Conservation (phyloP, 768 basidiomycete species). For the Boletus bicolor region DNA sequence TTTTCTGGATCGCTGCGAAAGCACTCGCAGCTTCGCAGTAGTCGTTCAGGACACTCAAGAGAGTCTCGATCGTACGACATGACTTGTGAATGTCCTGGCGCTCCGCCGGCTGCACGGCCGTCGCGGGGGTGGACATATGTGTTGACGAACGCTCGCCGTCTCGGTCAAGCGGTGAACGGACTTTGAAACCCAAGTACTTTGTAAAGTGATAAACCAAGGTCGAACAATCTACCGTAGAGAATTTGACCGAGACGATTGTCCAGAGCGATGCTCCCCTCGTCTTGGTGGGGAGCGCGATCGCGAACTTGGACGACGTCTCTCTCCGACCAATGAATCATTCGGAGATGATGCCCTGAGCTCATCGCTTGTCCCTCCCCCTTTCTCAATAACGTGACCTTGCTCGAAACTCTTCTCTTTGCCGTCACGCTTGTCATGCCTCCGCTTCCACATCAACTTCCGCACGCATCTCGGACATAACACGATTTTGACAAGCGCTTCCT, state of each 20-base stretch:
- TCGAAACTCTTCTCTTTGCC: constrained; percentile 1
- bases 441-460: constrained; percentile 85
- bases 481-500: constrained; percentile 86
- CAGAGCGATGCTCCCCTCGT: neutral
- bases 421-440: constrained; percentile 57
- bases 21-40: constrained; percentile 70
- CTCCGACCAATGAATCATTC: neutral
- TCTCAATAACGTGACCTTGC: neutral
- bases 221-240: neutral
- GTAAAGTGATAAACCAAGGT: neutral
- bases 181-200: constrained; percentile 15
- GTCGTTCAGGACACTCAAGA: constrained; percentile 65
- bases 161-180: constrained; percentile 11
- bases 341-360: neutral
- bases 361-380: neutral
- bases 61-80: constrained; percentile 69
- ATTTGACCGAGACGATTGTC: neutral
- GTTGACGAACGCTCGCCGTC: neutral
- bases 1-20: constrained; percentile 67
- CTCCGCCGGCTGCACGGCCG: constrained; percentile 44
- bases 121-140: constrained; percentile 11
- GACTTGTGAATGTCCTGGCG: constrained; percentile 75
- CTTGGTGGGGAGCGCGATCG: constrained; percentile 30
- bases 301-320: constrained; percentile 16
- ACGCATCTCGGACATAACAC: constrained; percentile 78